Conservation (phyloP, 805 yeast genomes). For the Saccharomycopsis javanensis region DNA sequence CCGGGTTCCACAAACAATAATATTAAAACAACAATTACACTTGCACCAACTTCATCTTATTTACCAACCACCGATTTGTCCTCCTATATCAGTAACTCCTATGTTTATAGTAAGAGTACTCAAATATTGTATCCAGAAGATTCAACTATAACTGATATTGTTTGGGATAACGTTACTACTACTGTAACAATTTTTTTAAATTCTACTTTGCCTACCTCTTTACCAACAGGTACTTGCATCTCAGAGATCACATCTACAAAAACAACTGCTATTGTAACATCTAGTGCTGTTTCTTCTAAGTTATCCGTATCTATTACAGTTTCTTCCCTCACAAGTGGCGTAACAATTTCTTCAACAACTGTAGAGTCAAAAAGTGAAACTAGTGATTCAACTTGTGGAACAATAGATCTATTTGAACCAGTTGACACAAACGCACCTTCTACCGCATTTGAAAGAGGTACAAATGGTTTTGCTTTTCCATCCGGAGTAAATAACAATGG, state of each 20-base stretch:
- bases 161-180: neutral
- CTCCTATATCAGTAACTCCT: neutral
- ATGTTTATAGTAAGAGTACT: neutral
- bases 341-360: neutral
- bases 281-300: neutral
- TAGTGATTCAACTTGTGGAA: neutral
- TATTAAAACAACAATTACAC: neutral
- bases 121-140: neutral
- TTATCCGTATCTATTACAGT: neutral
- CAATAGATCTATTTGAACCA: constrained; percentile 38
- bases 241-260: neutral
- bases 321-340: neutral
- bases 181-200: constrained; percentile 1
- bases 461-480: constrained; percentile 38
- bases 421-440: constrained; percentile 39
- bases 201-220: neutral
- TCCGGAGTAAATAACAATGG: constrained; percentile 34
- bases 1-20: neutral
- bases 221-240: neutral
- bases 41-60: neutral
- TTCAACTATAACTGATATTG: neutral
- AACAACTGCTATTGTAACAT: neutral
- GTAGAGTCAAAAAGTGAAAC: neutral
- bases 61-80: neutral
- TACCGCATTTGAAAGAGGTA: constrained; percentile 36